Evolutionary conservation across 495 filamentous ascomycete species (phyloP), one percentile per base, ranked within the genome.

Genomic region (Echria macrotheca): DNA sequence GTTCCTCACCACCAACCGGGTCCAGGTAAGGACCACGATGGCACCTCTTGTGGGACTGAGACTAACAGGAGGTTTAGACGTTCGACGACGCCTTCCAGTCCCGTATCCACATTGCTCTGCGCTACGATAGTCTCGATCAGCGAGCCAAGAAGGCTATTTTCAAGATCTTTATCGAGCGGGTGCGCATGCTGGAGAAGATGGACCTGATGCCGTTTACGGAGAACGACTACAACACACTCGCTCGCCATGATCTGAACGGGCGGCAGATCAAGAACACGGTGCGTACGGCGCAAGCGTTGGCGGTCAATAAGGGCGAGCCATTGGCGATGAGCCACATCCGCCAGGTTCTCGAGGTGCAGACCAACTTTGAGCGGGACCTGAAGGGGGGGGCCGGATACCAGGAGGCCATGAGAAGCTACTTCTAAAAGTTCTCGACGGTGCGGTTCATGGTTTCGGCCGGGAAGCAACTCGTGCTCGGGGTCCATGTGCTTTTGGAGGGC

Each of bases 231-330:
- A 82, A 83, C 37, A 61, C 61, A 31, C 68, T 96, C 38, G 77
- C 85, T 0, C 72, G 82, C 35, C 79, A 85, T 58, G 81, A 81
- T 32, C 67, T 96, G 45, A 96, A 96, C 58, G 90, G 90, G n/a
- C 80, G 90, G 50, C 89, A 95, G 75, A 96, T 96, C 76, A 96
- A 96, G 72, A 95, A 96, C 65, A 86, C 83, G 4, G 85, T 95
- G 35, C 79, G 87, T 44, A 91, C 88, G 2, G 87, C 90, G 1
- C 90, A 95, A 64, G 85, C 85, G 0, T 74, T 95, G 11, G 90
- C 90, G 3, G 79, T 93, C 49, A 86, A 88, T 53, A 86, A 90
- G 62, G 71, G 72, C 31, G 75, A 81, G 31, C 74, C 75, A 1
- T 73, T 95, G 5, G 75, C 77, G 1, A 90, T 95, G 83, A 77